Evolutionary conservation across 768 basidiomycete species (phyloP).

Genomic region (Russula sp.): DNA sequence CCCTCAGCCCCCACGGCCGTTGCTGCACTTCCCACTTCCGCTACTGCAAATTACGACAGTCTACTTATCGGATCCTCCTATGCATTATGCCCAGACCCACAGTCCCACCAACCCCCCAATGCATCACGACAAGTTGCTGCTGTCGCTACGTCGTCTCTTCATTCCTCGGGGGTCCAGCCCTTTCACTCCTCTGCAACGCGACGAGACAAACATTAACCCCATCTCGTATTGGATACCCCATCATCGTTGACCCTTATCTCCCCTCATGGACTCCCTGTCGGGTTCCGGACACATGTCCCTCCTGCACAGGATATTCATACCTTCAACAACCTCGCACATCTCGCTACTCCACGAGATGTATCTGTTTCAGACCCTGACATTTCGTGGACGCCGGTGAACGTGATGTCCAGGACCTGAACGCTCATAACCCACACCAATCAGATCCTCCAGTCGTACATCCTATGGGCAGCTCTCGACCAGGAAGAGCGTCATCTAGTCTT

Average conservation of each 20-base stretch:
- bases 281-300: not conserved
- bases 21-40: not conserved
- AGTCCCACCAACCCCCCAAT: not conserved
- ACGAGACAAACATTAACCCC: too few relatives aligned
- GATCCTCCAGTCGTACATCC: not conserved
- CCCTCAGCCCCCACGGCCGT: not conserved
- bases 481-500: not conserved
- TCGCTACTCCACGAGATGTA: not conserved
- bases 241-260: not conserved
- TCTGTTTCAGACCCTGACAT: not conserved
- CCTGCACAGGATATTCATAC: not conserved
- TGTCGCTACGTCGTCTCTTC: not conserved
- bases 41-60: not conserved
- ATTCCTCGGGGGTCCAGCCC: not conserved
- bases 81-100: not conserved
- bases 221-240: too few relatives aligned
- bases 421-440: too few relatives aligned
- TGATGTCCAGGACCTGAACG: too few relatives aligned
- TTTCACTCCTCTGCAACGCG: not conserved
- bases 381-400: too few relatives aligned
- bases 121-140: not conserved
- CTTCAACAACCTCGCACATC: not conserved
- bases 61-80: not conserved
- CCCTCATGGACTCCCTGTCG: not conserved
- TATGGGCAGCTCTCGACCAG: not conserved